Percentiles rank a stretch among this genome's conserved stretches.
Evolutionary conservation across 192 early-diverging fungal species (phyloP).

Genomic region (Coemansia sp.): DNA sequence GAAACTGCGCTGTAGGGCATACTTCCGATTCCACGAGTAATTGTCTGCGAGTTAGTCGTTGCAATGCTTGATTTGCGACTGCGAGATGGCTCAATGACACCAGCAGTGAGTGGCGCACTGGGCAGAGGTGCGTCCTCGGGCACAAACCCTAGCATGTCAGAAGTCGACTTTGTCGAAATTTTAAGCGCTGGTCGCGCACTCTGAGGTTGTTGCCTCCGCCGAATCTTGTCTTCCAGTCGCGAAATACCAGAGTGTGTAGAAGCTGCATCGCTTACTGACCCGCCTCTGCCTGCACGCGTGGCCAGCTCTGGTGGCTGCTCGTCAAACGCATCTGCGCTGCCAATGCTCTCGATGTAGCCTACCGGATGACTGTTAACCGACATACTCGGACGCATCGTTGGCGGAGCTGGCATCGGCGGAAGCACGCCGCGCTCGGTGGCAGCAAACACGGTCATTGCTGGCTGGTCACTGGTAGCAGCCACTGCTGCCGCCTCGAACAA

Average conservation of each 20-base stretch:
- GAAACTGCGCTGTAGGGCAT: background rate
- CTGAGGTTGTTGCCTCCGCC: constrained; percentile 25
- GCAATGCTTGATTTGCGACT: constrained; percentile 49
- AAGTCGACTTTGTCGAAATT: constrained; percentile 36
- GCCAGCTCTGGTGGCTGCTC: background rate
- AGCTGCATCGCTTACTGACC: constrained; percentile 23
- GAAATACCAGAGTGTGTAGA: constrained; percentile 8
- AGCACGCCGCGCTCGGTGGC: constrained; percentile 48
- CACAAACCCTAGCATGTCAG: constrained; percentile 33
- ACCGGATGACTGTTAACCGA: constrained; percentile 10
- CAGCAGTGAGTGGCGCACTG: constrained; percentile 24
- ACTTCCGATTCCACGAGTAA: background rate
- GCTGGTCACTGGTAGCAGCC: constrained; percentile 45
- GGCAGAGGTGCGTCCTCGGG: constrained; percentile 29
- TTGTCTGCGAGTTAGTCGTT: constrained; percentile 24
- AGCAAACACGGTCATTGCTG: constrained; percentile 37
- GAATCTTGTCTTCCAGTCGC: constrained; percentile 28
- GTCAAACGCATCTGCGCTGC: background rate
- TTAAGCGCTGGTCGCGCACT: constrained; percentile 29
- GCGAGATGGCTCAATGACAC: constrained; percentile 23
- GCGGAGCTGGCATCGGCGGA: constrained; percentile 50
- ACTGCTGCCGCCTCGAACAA: constrained; percentile 43
- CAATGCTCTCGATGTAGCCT: background rate
- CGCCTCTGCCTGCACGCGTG: constrained; percentile 6
- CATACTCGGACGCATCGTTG: constrained; percentile 36